A percentile compares a stretch with the other conserved stretches of the same genome.
Evolutionary conservation across 441 rosid species (phyloP).

Genomic region (Gossypium lobatum): DNA sequence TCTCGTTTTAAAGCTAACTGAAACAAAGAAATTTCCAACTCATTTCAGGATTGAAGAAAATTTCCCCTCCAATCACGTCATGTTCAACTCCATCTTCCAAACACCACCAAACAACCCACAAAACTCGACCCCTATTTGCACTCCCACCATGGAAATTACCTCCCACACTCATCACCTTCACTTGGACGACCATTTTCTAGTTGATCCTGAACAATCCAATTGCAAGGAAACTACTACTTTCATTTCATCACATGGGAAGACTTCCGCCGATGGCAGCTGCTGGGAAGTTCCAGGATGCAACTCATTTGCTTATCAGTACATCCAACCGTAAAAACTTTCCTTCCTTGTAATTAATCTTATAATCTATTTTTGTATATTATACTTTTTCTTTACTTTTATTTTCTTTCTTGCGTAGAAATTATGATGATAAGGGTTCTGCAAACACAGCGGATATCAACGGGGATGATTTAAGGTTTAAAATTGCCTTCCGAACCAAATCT

Average conservation of each 20-base stretch:
- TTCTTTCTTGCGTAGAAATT: not conserved
- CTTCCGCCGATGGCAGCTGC: not conserved
- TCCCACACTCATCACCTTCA: not conserved
- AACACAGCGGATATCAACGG: not conserved
- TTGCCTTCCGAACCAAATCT: conserved; percentile 12
- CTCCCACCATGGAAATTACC: not conserved
- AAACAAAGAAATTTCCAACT: not conserved
- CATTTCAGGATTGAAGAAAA: not conserved
- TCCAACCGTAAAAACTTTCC: not conserved
- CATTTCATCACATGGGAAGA: not conserved
- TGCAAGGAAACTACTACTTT: not conserved
- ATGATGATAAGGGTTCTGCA: not conserved
- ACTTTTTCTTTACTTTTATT: not conserved
- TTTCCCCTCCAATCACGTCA: not conserved
- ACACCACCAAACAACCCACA: not conserved
- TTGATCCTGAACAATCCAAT: not conserved
- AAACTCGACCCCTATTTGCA: not conserved
- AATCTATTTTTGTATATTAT: not conserved
- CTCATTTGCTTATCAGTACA: not conserved
- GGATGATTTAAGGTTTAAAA: not conserved
- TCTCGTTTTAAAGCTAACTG: not conserved
- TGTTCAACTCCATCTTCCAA: not conserved
- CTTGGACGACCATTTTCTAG: not conserved
- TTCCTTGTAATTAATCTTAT: not conserved
- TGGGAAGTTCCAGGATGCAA: not conserved